Conservation (phyloP, 768 basidiomycete genomes). For the Obba rivulosa region DNA sequence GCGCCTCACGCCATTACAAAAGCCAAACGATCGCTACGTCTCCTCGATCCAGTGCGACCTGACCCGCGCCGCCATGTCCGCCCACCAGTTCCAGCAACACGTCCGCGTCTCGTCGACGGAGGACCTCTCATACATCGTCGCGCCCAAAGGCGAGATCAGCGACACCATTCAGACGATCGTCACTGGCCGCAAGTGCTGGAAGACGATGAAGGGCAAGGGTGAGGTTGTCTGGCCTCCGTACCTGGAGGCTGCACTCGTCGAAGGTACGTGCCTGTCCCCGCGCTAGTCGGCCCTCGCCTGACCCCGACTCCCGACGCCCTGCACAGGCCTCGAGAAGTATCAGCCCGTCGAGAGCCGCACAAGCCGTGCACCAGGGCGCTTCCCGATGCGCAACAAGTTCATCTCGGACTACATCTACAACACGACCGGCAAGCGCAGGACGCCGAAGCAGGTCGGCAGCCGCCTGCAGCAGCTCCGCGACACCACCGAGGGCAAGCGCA, state of each 20-base stretch:
- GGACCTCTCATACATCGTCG: constrained; percentile 23
- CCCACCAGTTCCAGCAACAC: constrained; percentile 18
- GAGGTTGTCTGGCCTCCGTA: constrained; percentile 83
- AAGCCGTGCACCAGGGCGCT: constrained; percentile 19
- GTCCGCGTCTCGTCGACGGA: constrained; percentile 25
- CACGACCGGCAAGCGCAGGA: constrained; percentile 64
- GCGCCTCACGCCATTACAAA: too few species aligned
- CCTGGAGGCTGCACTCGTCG: constrained; percentile 72
- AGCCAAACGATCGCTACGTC: too few species aligned
- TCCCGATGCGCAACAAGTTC: constrained; percentile 29
- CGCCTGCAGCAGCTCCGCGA: constrained; percentile 77
- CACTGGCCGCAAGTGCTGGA: constrained; percentile 46
- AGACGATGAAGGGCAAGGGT: constrained; percentile 62
- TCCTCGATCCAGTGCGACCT: too few species aligned
- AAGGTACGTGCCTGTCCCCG: constrained; percentile 38
- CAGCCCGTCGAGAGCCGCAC: constrained; percentile 25
- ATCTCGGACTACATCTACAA: constrained; percentile 60
- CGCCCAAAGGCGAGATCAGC: constrained; percentile 19
- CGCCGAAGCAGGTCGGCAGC: constrained; percentile 77
- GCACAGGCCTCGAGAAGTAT: constrained; percentile 24
- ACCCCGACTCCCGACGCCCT: background rate
- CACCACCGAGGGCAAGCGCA: constrained; percentile 64
- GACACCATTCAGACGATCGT: constrained; percentile 27
- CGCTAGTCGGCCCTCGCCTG: background rate
- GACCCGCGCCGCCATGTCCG: constrained; percentile 1